A percentile compares a stretch with the other conserved stretches of the same genome.
Conservation (phyloP, 129 eudicot species). For the Artemisia tridentata region DNA sequence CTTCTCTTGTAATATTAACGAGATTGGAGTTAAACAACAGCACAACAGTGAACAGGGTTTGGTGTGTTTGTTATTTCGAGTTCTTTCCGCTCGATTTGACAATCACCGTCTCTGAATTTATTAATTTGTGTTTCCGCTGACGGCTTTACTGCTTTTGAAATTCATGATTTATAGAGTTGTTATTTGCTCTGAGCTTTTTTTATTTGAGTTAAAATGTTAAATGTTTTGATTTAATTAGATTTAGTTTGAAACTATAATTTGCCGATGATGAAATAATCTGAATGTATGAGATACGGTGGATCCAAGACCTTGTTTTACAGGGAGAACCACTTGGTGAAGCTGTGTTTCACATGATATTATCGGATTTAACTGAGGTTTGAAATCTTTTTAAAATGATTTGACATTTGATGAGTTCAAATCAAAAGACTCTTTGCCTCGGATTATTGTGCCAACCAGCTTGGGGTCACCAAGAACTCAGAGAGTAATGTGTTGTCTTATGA, state of each 20-base stretch:
- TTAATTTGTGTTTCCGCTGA: no score
- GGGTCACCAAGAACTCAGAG: slow-evolving; percentile 25
- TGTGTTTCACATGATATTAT: slow-evolving; percentile 19
- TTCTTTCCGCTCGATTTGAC: no score
- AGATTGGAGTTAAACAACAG: slow-evolving; percentile 26
- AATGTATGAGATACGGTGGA: slow-evolving; percentile 10
- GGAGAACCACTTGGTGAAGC: slow-evolving; percentile 36
- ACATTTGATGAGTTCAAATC: no score
- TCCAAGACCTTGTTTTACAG: slow-evolving; percentile 27
- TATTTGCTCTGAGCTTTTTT: slow-evolving; percentile 51
- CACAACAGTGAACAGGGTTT: slow-evolving; percentile 11
- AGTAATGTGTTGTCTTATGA: slow-evolving; percentile 25
- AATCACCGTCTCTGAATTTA: no score
- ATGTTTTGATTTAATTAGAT: no score
- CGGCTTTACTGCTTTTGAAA: no score
- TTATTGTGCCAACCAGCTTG: no score
- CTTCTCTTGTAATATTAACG: slow-evolving; percentile 23
- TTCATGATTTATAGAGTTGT: slow-evolving; percentile 68
- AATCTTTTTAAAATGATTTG: no score
- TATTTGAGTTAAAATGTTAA: no score
- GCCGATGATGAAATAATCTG: neutral
- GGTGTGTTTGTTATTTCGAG: no score
- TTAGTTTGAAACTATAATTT: neutral
- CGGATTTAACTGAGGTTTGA: neutral
- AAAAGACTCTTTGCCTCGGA: no score